Evolutionary conservation across 352 stramenopile genomes (phyloP).

Genomic region (Nothophytophthora sp.): DNA sequence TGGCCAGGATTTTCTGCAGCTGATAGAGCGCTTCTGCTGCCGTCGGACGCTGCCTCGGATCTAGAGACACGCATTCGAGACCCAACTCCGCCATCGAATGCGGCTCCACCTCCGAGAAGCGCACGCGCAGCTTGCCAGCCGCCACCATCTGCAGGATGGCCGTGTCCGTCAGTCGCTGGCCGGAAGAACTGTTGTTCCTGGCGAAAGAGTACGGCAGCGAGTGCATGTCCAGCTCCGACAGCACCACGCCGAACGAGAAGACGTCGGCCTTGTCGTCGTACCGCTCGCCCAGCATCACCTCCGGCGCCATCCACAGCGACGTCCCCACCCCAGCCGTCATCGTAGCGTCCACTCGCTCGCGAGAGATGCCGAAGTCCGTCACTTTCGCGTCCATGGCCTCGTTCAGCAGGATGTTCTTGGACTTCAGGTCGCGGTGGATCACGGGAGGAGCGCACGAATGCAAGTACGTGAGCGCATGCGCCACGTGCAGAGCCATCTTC

Average conservation of each 20-base stretch:
- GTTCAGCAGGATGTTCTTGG: constrained; percentile 26
- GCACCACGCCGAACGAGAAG: constrained; percentile 39
- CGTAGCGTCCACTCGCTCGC: constrained; percentile 21
- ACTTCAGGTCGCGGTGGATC: constrained; percentile 25
- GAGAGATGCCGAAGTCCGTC: constrained; percentile 30
- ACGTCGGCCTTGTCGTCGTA: constrained; percentile 43
- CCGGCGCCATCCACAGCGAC: constrained; percentile 36
- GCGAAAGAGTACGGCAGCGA: constrained; percentile 22
- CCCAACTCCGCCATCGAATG: constrained; percentile 21
- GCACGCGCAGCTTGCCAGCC: constrained; percentile 25
- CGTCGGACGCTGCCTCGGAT: constrained; percentile 28
- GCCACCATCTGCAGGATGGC: constrained; percentile 44
- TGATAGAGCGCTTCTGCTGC: constrained; percentile 31
- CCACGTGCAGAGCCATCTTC: constrained; percentile 25
- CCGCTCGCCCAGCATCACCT: constrained; percentile 28
- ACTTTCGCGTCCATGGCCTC: constrained; percentile 24
- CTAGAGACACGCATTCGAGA: constrained; percentile 27
- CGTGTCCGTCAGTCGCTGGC: constrained; percentile 14
- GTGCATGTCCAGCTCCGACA: constrained; percentile 32
- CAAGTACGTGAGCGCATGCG: constrained; percentile 35
- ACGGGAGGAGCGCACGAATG: constrained; percentile 26
- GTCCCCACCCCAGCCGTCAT: constrained; percentile 33
- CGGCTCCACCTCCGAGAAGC: constrained; percentile 22
- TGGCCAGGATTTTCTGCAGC: constrained; percentile 21
- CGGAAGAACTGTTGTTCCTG: constrained; percentile 13